phyloP scores from a whole-genome alignment of 108 stramenopile genomes.

The Skeletonema menzelii region DNA sequence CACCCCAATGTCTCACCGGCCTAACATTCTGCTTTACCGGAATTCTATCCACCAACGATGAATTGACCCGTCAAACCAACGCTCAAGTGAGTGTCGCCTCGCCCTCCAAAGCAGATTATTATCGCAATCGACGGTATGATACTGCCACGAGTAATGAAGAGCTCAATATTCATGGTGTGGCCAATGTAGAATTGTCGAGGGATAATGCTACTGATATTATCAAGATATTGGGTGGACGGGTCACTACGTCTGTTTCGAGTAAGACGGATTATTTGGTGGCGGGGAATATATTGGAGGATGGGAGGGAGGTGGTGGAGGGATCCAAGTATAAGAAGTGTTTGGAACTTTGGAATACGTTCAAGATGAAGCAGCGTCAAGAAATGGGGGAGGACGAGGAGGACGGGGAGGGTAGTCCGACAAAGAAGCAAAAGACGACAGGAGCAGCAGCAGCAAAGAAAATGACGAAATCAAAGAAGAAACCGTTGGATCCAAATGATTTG shows the following conservation, averaged over 20 bases:
- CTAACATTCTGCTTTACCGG: constrained; percentile 85
- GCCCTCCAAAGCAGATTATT: constrained; percentile 28
- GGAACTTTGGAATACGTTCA: constrained; percentile 46
- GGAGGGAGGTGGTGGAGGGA: constrained; percentile 77
- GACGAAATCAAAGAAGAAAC: constrained; percentile 3
- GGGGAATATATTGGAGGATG: constrained; percentile 91
- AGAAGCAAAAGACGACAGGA: constrained; percentile 5
- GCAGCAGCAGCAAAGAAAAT: neutral
- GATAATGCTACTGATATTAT: constrained; percentile 75
- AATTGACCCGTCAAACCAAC: constrained; percentile 1
- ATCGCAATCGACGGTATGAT: constrained; percentile 24
- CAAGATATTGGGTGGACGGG: constrained; percentile 80
- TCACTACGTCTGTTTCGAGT: constrained; percentile 73
- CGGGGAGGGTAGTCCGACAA: neutral
- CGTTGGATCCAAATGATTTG: constrained; percentile 32
- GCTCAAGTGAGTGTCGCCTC: neutral
- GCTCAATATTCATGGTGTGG: neutral
- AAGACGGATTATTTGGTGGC: constrained; percentile 89
- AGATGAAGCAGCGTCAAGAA: constrained; percentile 11
- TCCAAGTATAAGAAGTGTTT: constrained; percentile 72
- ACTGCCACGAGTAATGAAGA: neutral
- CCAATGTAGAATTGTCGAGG: constrained; percentile 37
- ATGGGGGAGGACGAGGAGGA: neutral
- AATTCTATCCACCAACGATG: constrained; percentile 34
- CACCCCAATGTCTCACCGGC: constrained; percentile 40